Base-by-base conservation (phyloP, 495 filamentous ascomycete genomes). In the Annulohypoxylon nitens region DNA sequence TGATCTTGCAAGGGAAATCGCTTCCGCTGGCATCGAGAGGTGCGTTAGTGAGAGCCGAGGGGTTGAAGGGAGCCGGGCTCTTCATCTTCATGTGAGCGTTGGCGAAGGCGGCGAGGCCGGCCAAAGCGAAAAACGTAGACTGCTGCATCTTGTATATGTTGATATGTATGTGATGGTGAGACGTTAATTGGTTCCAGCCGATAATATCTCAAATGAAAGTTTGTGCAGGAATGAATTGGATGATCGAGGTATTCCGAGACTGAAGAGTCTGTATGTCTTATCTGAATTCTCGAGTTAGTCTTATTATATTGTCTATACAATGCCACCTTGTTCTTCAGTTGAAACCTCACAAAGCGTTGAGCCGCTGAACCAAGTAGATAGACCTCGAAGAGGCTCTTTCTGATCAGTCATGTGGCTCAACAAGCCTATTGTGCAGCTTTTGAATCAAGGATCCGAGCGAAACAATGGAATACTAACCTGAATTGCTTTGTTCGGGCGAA, bases 1-100 rank as follows among this genome's bases (percentile, higher is more conserved):
- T 51, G 18, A 80, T 69, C 82, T 96, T 93, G 90, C 95, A 98
- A 1, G 95, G 95, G 80, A 91, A 99, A 80, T 97, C 85, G 43
- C 78, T 83, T 9, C 93, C 93, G 45, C 61, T 61, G 0, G 78
- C 45, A 37, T 84, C 76, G 0, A 97, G 86, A 26, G 96, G 94
- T 45, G 77, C 67, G 75, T 83, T 80, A 73, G 71, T 73, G 34
- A 81, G 78, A 1, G 45, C 55, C 0, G 73, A 67, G 78, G 87
- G 86, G 64, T 89, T 82, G 72, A 87, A 97, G 4, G 95, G 94
- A 26, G 86, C 79, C 0, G 96, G 96, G 7, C 74, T 82, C 53
- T 71, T 83, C 88, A 98, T 91, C 34, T 86, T 82, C 86, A 97
- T 91, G 80, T 98, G 95, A 11, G 88, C 89, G 16, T 83, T 81